A percentile compares a stretch with the other conserved stretches of the same genome.
Evolutionary conservation across 768 basidiomycete species (phyloP).

Genomic region (Lentinula lateritia): DNA sequence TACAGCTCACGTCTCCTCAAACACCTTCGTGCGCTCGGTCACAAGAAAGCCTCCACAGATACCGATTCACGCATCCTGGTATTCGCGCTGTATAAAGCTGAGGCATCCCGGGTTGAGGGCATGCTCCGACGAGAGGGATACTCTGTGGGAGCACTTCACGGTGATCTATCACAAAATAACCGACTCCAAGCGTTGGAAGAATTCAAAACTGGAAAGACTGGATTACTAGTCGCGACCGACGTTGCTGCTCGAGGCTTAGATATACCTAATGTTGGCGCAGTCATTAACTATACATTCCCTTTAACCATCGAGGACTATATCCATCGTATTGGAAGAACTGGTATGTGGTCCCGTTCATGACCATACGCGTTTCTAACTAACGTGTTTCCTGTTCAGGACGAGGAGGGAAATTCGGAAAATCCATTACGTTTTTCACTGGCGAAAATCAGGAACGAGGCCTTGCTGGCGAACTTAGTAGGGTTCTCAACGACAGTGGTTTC

Average conservation of each 20-base stretch:
- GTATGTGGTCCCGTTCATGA: conserved; percentile 31
- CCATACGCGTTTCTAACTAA: neutral
- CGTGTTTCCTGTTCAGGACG: conserved; percentile 47
- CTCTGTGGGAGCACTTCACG: conserved; percentile 78
- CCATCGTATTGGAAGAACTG: conserved; percentile 87
- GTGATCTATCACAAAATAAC: conserved; percentile 83
- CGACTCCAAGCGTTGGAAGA: conserved; percentile 81
- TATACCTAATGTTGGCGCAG: conserved; percentile 91
- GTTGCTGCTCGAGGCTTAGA: conserved; percentile 96
- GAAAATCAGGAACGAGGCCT: conserved; percentile 77
- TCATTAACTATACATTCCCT: conserved; percentile 98
- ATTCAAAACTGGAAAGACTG: conserved; percentile 69
- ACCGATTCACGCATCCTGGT: conserved; percentile 72
- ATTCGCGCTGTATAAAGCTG: conserved; percentile 97
- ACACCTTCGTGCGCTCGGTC: conserved; percentile 47
- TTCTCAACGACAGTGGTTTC: conserved; percentile 84
- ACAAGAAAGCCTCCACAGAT: conserved; percentile 49
- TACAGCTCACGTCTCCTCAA: conserved; percentile 55
- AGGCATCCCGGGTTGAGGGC: conserved; percentile 84
- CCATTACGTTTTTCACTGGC: conserved; percentile 96
- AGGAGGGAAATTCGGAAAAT: conserved; percentile 84
- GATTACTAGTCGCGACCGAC: conserved; percentile 91
- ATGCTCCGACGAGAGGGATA: conserved; percentile 72
- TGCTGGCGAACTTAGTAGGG: conserved; percentile 90
- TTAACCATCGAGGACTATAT: conserved; percentile 92